A percentile compares a stretch with the other conserved stretches of the same genome.
Conservation (phyloP, 805 yeast genomes). For the Lachancea dasiensis region DNA sequence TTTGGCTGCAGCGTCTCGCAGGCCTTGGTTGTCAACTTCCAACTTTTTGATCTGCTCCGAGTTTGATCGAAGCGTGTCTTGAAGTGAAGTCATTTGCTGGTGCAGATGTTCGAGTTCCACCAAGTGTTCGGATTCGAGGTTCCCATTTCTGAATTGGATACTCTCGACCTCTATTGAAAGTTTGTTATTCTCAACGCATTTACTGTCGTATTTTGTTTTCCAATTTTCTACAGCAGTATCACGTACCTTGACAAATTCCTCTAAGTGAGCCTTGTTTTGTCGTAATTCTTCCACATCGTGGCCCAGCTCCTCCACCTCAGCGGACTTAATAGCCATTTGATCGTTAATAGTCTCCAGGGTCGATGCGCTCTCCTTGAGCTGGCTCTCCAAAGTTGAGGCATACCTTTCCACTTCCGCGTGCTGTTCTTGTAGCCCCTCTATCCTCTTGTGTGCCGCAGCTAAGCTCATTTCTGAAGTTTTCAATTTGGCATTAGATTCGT, state of each 20-base stretch:
- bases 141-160: conserved; percentile 20
- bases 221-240: conserved; percentile 27
- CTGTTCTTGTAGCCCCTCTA: conserved; percentile 6
- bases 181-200: conserved; percentile 19
- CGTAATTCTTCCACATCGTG: conserved; percentile 31
- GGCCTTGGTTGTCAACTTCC: conserved; percentile 26
- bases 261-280: conserved; percentile 19
- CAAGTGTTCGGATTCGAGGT: conserved; percentile 33
- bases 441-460: not conserved
- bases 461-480: not conserved
- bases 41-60: conserved; percentile 26
- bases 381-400: conserved; percentile 5
- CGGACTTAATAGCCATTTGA: conserved; percentile 34
- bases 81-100: conserved; percentile 31
- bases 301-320: conserved; percentile 33
- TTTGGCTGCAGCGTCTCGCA: conserved; percentile 18
- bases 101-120: conserved; percentile 35
- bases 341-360: conserved; percentile 26
- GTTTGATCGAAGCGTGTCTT: conserved; percentile 26
- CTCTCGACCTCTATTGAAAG: conserved; percentile 25
- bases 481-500: not conserved
- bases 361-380: conserved; percentile 14
- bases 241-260: conserved; percentile 31
- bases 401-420: not conserved
- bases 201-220: conserved; percentile 19